Conservation (phyloP, 2,329 filamentous ascomycete genomes). For the Sporothrix protearum region DNA sequence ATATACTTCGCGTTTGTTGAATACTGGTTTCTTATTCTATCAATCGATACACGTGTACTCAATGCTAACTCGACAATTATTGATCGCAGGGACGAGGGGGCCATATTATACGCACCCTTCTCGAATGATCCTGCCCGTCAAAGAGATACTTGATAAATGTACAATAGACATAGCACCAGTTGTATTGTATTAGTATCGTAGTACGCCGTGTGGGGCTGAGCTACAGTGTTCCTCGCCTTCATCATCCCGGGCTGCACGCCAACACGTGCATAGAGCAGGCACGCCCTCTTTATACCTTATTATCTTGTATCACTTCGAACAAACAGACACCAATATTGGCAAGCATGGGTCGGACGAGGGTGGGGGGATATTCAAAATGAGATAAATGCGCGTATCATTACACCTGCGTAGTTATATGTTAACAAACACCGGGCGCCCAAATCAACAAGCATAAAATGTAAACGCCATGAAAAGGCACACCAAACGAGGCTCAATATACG, state of each 20-base stretch:
- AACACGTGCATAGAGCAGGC: too few relatives aligned
- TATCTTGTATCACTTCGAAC: not conserved
- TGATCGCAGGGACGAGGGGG: too few relatives aligned
- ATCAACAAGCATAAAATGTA: slow-evolving; percentile 23
- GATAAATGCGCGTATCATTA: not conserved
- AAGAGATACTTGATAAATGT: too few relatives aligned
- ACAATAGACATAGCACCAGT: too few relatives aligned
- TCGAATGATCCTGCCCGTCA: too few relatives aligned
- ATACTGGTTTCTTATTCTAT: not conserved
- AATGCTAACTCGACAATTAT: too few relatives aligned
- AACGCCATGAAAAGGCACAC: not conserved
- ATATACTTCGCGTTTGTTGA: not conserved
- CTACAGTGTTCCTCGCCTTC: too few relatives aligned
- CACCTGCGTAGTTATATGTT: slow-evolving; percentile 10
- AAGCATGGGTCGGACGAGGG: not conserved
- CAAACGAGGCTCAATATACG: not conserved
- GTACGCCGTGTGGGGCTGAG: too few relatives aligned
- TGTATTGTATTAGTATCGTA: too few relatives aligned
- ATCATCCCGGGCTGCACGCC: too few relatives aligned
- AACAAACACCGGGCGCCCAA: slow-evolving; percentile 25
- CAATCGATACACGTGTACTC: not conserved
- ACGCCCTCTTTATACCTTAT: not conserved
- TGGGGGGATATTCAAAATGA: too few relatives aligned
- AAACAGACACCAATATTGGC: not conserved
- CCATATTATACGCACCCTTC: too few relatives aligned